Percentiles rank a stretch among this genome's conserved stretches.
These are phyloP conservation scores for Drechslerella dactyloides DNA, from an alignment of 2,329 filamentous ascomycete genomes.

Conservation along the genomic window DNA sequence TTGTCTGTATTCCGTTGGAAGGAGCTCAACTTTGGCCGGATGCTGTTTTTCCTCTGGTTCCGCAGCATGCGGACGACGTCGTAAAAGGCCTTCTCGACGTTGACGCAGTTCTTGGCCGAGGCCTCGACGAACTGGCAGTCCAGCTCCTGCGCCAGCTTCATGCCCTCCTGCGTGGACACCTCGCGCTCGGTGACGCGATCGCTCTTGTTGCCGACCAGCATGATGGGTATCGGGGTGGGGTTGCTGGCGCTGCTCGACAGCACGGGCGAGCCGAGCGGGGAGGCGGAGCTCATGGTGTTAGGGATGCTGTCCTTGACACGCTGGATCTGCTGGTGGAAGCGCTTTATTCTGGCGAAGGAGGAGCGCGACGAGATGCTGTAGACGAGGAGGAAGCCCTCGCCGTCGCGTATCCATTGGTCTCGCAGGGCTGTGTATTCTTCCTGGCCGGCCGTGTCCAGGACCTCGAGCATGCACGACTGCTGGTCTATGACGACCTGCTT, in stretches of 20 bases:
- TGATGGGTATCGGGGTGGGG: slow-evolving; percentile 81
- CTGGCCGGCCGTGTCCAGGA: slow-evolving; percentile 94
- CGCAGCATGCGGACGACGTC: slow-evolving; percentile 92
- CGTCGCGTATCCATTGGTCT: slow-evolving; percentile 98
- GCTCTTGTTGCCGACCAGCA: slow-evolving; percentile 99
- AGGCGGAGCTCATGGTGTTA: slow-evolving; percentile 59
- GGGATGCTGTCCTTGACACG: slow-evolving; percentile 85
- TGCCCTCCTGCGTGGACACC: slow-evolving; percentile 94
- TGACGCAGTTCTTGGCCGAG: slow-evolving; percentile 96
- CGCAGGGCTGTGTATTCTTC: slow-evolving; percentile 97
- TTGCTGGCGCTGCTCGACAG: slow-evolving; percentile 55
- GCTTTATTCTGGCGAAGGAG: slow-evolving; percentile 91
- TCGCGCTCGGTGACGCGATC: slow-evolving; percentile 94
- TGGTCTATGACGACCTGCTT: slow-evolving; percentile 92
- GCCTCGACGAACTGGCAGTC: slow-evolving; percentile 97
- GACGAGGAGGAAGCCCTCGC: slow-evolving; percentile 95
- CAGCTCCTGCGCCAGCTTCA: slow-evolving; percentile 85
- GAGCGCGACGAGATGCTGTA: slow-evolving; percentile 98
- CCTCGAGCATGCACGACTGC: slow-evolving; percentile 96
- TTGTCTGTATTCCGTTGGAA: slow-evolving; percentile 15
- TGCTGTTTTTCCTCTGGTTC: slow-evolving; percentile 67
- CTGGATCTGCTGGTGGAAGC: slow-evolving; percentile 96
- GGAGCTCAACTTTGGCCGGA: slow-evolving; percentile 29
- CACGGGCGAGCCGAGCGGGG: slow-evolving; percentile 62
- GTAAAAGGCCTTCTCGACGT: slow-evolving; percentile 97